These are phyloP conservation scores for Maudiozyma turicensis DNA, from an alignment of 805 yeast species.

Conservation along the genomic window DNA sequence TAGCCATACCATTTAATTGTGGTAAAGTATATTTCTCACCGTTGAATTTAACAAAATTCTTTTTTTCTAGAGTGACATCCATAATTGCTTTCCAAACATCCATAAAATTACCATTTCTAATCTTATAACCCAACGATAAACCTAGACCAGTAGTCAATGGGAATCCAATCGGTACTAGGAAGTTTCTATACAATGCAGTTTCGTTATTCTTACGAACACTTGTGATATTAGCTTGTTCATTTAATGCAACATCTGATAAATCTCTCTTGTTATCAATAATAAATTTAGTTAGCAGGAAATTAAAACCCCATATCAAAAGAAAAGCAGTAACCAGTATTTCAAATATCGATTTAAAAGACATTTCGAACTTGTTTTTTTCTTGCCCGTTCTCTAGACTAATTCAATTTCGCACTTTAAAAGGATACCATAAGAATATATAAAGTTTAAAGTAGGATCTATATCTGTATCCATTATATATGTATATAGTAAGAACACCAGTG, in stretches of 20 bases:
- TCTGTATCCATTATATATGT: too few species aligned
- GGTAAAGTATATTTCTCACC: slow-evolving; percentile 8
- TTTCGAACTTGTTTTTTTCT: background rate
- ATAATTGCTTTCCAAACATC: slow-evolving; percentile 61
- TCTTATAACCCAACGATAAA: slow-evolving; percentile 50
- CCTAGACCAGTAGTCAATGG: slow-evolving; percentile 62
- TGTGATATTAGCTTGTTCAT: slow-evolving; percentile 56
- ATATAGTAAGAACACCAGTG: too few species aligned
- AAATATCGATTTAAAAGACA: slow-evolving; percentile 2
- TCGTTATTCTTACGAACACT: slow-evolving; percentile 57
- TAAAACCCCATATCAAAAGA: slow-evolving; percentile 7
- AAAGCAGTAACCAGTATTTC: slow-evolving; percentile 7
- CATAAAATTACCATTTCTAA: slow-evolving; percentile 65
- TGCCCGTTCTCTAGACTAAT: background rate
- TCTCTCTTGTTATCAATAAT: slow-evolving; percentile 35
- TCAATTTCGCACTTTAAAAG: too few species aligned
- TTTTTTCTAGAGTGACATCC: slow-evolving; percentile 16
- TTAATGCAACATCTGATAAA: slow-evolving; percentile 46
- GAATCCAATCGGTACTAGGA: slow-evolving; percentile 61
- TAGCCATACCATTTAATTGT: slow-evolving; percentile 20
- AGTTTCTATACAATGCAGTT: slow-evolving; percentile 68
- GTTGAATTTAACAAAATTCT: slow-evolving; percentile 14
- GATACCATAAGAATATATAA: too few species aligned
- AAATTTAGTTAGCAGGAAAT: slow-evolving; percentile 11
- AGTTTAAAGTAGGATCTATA: too few species aligned